Conservation (phyloP, 139 green algal genomes). For the Haematococcus lacustris region DNA sequence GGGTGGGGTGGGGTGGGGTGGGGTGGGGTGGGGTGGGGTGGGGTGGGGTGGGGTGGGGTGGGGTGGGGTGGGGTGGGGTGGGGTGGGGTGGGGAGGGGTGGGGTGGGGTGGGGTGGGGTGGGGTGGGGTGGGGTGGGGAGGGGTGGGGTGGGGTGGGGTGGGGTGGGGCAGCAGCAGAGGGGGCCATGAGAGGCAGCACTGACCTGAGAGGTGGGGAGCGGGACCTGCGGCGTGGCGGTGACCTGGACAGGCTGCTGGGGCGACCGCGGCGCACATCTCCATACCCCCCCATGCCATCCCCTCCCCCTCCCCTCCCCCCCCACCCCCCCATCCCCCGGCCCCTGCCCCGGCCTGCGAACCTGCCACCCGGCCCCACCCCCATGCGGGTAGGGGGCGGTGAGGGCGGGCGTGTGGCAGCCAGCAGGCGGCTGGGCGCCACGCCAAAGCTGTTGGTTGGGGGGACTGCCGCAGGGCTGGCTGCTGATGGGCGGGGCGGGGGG, state of each 20-base stretch:
- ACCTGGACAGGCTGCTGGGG: background rate
- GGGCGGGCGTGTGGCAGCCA: background rate
- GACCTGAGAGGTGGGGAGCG: background rate
- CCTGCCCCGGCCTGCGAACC: background rate
- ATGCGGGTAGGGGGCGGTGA: background rate
- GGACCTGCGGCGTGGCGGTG: background rate
- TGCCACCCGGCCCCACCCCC: background rate
- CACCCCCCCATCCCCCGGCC: background rate
- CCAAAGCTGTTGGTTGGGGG: background rate
- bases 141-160: background rate
- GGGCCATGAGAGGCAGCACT: background rate
- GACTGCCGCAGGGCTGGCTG: background rate
- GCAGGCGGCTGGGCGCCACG: background rate
- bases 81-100: background rate
- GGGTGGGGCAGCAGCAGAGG: background rate
- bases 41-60: background rate
- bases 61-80: background rate
- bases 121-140: background rate
- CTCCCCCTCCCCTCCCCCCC: background rate
- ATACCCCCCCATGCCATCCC: background rate
- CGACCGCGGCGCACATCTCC: background rate
- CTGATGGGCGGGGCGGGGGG: background rate
- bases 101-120: background rate
- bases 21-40: background rate
- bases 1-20: background rate